Base-by-base conservation (phyloP, 164 flowering plant species). In the Dillenia suffruticosa region DNA sequence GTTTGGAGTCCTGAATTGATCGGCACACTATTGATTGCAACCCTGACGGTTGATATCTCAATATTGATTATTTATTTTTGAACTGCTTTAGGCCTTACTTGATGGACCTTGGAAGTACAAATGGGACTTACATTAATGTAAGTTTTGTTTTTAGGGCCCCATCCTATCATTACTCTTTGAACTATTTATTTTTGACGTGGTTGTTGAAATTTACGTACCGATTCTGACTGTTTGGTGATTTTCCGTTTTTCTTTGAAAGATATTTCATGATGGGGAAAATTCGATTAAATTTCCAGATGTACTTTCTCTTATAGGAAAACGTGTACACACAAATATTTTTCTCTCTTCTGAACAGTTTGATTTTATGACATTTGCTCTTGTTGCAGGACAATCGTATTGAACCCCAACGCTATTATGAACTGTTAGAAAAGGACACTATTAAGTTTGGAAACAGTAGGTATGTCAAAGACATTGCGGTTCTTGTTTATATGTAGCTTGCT, bases 91-190 rank as follows among this genome's bases (percentile, higher is more conserved):
- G 97, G 82, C 96, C 97, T 68, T 94, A 91, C 57, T 13, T 94
- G 58, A 94, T 94, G 96, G 99, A 94, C 63, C 97, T 94, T 68
- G 99, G 99, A 72, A 94, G 99, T 79, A 94, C 99, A 48, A 94
- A 94, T 68, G 89, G 89, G 67, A 94, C 97, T 32, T 91, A 79
- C 63, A 58, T 94, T 56, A 94, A 94, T 76, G 99, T 89, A 78
- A 86, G 95, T 40, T n/a, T 44, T 49, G 40, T 32, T 32, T 32
- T 32, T 32, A 32, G 40, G 40, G 40, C 40, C 40, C 40, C 40
- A 32, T 32, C 40, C 40, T 32, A 32, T 32, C 40, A 32, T 4
- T 32, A 32, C 0, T 32, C 40, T 32, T 32, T 32, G 40, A 32
- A 4, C 40, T 5, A 26, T 26, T 26, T 26, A 26, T 26, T 32